phyloP scores from a whole-genome alignment of 768 basidiomycete species.

The Brasilioporus rufonigricans region DNA sequence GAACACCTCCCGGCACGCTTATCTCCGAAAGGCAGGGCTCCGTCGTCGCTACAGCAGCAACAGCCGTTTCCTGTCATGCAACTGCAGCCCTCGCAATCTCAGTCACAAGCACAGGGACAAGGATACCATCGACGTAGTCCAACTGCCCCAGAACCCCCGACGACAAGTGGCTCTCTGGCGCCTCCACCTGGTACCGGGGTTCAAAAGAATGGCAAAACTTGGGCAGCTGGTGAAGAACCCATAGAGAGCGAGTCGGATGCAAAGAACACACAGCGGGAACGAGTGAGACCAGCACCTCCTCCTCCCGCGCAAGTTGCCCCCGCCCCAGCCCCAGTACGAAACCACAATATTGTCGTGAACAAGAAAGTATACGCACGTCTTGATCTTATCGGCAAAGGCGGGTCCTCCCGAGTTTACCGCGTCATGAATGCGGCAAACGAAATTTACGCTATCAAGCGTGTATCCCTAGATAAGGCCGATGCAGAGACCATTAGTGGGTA shows the following conservation, averaged over 20 bases:
- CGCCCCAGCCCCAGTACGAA: conserved; percentile 32
- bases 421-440: conserved; percentile 76
- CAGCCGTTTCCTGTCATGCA: conserved; percentile 29
- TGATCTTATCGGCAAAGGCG: conserved; percentile 90
- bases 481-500: conserved; percentile 87
- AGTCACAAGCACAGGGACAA: conserved; percentile 25
- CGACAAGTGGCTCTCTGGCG: conserved; percentile 35
- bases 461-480: conserved; percentile 87
- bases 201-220: conserved; percentile 39
- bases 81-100: conserved; percentile 20
- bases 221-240: conserved; percentile 45
- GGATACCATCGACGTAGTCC: conserved; percentile 64
- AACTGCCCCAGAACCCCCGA: conserved; percentile 60
- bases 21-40: conserved; percentile 30
- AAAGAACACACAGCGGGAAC: conserved; percentile 26
- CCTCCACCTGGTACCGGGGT: conserved; percentile 16
- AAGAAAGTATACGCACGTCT: conserved; percentile 80
- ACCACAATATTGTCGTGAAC: conserved; percentile 49
- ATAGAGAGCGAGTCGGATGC: conserved; percentile 36
- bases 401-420: conserved; percentile 93
- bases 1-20: conserved; percentile 35
- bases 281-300: conserved; percentile 35
- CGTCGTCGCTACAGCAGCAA: conserved; percentile 24
- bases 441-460: conserved; percentile 89
- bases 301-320: conserved; percentile 28